phyloP scores from a whole-genome alignment of 495 filamentous ascomycete species.

The Glutinoglossum americanum region DNA sequence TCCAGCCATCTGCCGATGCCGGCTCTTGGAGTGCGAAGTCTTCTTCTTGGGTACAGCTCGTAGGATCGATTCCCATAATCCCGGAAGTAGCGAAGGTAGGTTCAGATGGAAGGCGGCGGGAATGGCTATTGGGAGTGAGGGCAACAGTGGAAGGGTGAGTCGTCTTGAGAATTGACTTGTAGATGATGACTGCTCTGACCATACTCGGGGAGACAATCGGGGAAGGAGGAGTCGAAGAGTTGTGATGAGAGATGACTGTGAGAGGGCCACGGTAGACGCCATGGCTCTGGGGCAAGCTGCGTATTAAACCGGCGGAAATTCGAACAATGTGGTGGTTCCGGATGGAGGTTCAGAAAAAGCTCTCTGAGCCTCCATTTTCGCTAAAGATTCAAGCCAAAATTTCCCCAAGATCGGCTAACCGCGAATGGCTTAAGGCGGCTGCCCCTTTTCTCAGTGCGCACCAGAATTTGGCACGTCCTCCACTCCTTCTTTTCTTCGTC shows the following conservation, averaged over 20 bases:
- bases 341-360: background rate
- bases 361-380: background rate
- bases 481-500: background rate
- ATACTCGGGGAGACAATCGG: background rate
- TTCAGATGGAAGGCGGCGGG: conserved; percentile 33
- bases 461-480: background rate
- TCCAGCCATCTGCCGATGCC: conserved; percentile 78
- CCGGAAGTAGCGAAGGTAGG: conserved; percentile 38
- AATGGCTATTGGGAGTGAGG: conserved; percentile 20
- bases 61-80: conserved; percentile 81
- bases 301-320: background rate
- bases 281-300: background rate
- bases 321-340: background rate
- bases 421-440: background rate
- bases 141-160: conserved; percentile 21
- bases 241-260: background rate
- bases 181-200: background rate
- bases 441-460: background rate
- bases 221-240: background rate
- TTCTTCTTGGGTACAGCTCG: conserved; percentile 96
- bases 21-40: conserved; percentile 90
- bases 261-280: background rate
- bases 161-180: background rate
- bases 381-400: background rate
- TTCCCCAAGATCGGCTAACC: background rate